Evolutionary conservation across 1,139 yeast genomes (phyloP), one percentile per base, ranked within the genome.

Genomic region (Candida sanyaensis): DNA sequence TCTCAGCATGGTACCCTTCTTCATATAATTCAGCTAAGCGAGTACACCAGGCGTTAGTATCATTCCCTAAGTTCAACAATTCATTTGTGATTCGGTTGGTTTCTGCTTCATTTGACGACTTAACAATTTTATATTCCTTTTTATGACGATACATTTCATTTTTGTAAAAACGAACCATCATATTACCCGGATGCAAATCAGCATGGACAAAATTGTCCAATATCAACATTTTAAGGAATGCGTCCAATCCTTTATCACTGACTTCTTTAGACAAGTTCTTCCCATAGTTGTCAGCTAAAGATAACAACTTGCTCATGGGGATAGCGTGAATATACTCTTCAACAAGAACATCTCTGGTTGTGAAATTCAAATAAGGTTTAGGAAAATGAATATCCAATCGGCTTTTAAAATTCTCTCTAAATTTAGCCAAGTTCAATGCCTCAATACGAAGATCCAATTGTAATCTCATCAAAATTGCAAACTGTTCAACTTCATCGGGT

Each of bases 131-230:
- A 59, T 75, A 75, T 51, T 75, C 80, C 54, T 69, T 72, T 50
- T 72, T 76, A 50, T 74, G 79, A 49, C 64, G 70, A 53, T 66
- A 75, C 48, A 69, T 54, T 53, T 74, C 78, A 54, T 75, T 77
- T 50, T 81, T 81, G 58, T 86, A 80, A 57, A 92, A 86, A 45
- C 93, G 71, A 5, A 93, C 81, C 76, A 92, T 83, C 63, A 93
- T 89, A 65, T 93, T 93, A 1, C 99, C 99, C 0, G 99, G 97
- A 59, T 93, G 99, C 51, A 93, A 74, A 66, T 93, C 99, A 0
- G 98, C 95, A 65, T 93, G 99, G 40, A 92, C 90, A 64, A 93
- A 93, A 64, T 93, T 91, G 66, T 93, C 96, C 48, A 92, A 70
- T 50, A 93, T 84, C 53, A 93, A 75, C 99, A 95, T 93, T 60